Base-by-base conservation (phyloP, 495 filamentous ascomycete genomes). In the Entonaema liquescens region DNA sequence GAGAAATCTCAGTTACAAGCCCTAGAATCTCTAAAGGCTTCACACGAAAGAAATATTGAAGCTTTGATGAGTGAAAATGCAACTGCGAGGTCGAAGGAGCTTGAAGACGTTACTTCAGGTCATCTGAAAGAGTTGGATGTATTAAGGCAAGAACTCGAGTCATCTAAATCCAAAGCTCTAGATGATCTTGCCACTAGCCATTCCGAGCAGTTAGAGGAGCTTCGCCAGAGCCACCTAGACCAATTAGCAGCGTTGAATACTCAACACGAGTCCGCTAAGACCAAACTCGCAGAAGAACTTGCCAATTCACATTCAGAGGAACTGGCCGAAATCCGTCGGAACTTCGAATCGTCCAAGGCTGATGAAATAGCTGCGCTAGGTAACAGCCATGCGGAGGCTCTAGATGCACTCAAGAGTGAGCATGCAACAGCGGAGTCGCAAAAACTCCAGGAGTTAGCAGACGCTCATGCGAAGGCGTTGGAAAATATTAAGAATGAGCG, bases 1-100 rank as follows among this genome's bases (percentile, higher is more conserved):
- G 73, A 77, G 31, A 71, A 74, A 23, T 75, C 75, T 13, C 73
- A 74, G 40, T 65, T 38, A 19, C 75, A 76, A 25, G 73, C 71
- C 21, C 31, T 76, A 13, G 75, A 77, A 23, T 71, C 75, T 15
- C 62, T 77, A 0, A 75, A 73, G 55, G 73, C 75, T 29, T 56
- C 75, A 1, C 71, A 76, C 56, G 75, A 76, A 50, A 70, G 73
- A 17, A 67, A 70, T 26, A 38, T 77, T 13, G 73, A 74, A 17
- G 56, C 63, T 2, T 44, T 77, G 29, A 76, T 55, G 61, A 77
- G 56, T 49, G 75, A 77, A 17, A 58, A 71, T 59, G 59, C 71
- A 21, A 52, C 68, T 29, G 29, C 62, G 15, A 70, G 65, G 56
- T 63, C 59, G 3, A 74, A 65, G 17, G 75, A 77, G 40, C 13